Evolutionary conservation across 2,329 filamentous ascomycete species (phyloP), one percentile per base, ranked within the genome.

Genomic region (Talaromyces sp.): DNA sequence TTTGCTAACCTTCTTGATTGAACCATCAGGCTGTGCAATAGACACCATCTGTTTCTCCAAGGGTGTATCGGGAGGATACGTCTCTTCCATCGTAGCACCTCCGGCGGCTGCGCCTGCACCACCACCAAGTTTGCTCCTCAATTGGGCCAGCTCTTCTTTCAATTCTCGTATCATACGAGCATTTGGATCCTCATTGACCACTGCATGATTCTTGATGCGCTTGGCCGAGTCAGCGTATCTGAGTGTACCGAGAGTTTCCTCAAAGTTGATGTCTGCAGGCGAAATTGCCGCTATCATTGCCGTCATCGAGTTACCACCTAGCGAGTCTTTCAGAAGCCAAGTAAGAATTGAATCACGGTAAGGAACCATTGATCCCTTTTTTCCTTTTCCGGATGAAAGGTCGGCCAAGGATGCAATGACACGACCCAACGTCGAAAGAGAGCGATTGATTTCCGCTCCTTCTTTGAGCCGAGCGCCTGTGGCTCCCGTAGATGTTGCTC

Each of bases 271-370:
- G 77, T 99, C 95, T 60, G 95, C 95, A 4, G 95, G 95, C 71
- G 93, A 97, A 73, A 99, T 97, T 58, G 94, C 94, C 57, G 95
- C 96, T 82, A 99, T 99, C 96, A 99, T 99, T 63, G 95, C 95
- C 28, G 95, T 99, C 91, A 98, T 94, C 75, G 94, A 98, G 82
- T 99, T 99, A 71, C 95, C 95, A 73, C 95, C 95, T 5, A 99
- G 79, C 4, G 94, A 98, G 75, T 99, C 96, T 73, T 99, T 99
- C 67, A 99, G 78, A 52, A 99, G 80, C 95, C 95, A 99, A 1
- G 95, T 99, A 67, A 99, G 79, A 56, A 99, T 87, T 72, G 92
- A 96, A 80, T 99, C 96, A 84, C 95, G 90, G 74, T 99, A 99
- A 0, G 95, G 96, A 0, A 99, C 95, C 76, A 96, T 87, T 12